Base-by-base conservation (phyloP, 495 filamentous ascomycete genomes). In the Aspergillus bridgeri region DNA sequence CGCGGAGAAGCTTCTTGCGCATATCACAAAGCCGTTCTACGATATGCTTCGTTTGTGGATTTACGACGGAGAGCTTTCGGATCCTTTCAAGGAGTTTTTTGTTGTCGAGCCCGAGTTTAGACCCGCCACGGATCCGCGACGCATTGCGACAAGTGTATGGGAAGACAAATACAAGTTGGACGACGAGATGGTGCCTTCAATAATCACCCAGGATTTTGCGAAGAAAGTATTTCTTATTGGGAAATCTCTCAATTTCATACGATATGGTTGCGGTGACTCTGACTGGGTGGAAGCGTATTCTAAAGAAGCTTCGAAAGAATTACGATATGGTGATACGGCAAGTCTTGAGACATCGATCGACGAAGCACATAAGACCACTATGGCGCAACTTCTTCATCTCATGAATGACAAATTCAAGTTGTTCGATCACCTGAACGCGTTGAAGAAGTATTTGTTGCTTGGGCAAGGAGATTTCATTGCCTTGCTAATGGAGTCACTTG, bases 391-490 rank as follows among this genome's bases (percentile, higher is more conserved):
- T n/a, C 96, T 96, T 60, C 77, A 89, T 64, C 83, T 99, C 20
- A 97, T 99, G 92, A 86, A 84, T 59, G 84, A 86, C 55, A 96
- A 96, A 62, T 99, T 98, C 72, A 89, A 91, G 60, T 79, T 98
- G 1, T 96, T 96, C 61, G 89, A 93, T 54, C 95, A 99, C 66
- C 80, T 99, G 13, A 84, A 84, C 56, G 95, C 95, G 1, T 78
- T 99, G 27, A 98, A 98, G 77, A 90, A 89, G 62, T 99, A 98
- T 67, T 83, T 99, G 47, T 81, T 99, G 0, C 82, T 99, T 17
- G 94, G 94, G 3, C 91, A 96, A 65, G 95, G 95, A 53, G 95
- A 99, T 71, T 99, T 99, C 68, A 96, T 99, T 60, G 91, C 92
- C 21, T 77, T 99, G 24, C 82, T 99, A 13, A 99, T 98, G 94